Conservation (phyloP, 164 flowering plant genomes). For the Santalum album region DNA sequence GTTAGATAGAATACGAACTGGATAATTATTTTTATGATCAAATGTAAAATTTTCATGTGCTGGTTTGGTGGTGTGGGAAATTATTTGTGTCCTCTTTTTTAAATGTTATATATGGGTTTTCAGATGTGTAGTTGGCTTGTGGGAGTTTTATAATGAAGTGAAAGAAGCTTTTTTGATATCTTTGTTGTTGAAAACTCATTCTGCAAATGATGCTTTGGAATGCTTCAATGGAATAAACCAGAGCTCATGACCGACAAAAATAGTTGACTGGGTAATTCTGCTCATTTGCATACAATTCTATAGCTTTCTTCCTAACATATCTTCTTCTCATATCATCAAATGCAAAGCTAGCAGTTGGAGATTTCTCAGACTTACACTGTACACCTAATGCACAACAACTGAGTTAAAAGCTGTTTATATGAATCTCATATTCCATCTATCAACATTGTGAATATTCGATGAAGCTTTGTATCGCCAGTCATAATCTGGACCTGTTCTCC, state of each 20-base stretch:
- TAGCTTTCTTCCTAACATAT: too few relatives aligned
- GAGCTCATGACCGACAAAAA: too few relatives aligned
- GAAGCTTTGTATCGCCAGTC: conserved; percentile 9
- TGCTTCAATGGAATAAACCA: too few relatives aligned
- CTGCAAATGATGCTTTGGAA: too few relatives aligned
- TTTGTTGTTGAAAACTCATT: conserved; percentile 3
- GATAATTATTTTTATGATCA: conserved; percentile 21
- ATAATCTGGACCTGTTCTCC: conserved; percentile 32
- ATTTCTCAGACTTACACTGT: too few relatives aligned
- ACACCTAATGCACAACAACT: too few relatives aligned
- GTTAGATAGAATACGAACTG: conserved; percentile 67
- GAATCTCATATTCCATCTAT: too few relatives aligned
- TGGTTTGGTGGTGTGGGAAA: conserved; percentile 13
- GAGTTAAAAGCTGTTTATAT: too few relatives aligned
- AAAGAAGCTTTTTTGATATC: conserved; percentile 19
- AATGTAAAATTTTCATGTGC: conserved; percentile 24
- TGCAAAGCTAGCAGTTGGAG: too few relatives aligned
- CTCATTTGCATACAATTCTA: too few relatives aligned
- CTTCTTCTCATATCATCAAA: too few relatives aligned
- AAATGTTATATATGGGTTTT: conserved; percentile 9
- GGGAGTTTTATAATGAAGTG: conserved; percentile 22
- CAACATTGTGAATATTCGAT: neutral
- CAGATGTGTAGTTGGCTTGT: conserved; percentile 27
- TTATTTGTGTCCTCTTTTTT: conserved; percentile 13
- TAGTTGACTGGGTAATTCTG: too few relatives aligned